A percentile compares a stretch with the other conserved stretches of the same genome.
These are phyloP conservation scores for Melaleuca alternifolia DNA, from an alignment of 345 rosid species.

Conservation along the genomic window DNA sequence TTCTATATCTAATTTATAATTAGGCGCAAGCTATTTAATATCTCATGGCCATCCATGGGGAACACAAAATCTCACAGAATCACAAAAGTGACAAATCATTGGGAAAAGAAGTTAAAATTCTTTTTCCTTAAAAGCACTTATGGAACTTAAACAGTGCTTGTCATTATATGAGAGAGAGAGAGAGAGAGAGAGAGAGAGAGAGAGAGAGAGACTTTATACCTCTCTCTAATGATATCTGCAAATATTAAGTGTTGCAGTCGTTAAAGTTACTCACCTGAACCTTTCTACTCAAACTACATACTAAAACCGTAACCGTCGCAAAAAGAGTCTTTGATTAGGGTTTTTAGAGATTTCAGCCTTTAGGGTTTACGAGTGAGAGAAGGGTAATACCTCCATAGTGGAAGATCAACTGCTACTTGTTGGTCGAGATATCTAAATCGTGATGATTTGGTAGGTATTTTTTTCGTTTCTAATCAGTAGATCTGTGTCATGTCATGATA, in stretches of 20 bases:
- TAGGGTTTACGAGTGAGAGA: not conserved
- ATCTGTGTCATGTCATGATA: not conserved
- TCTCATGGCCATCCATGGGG: conserved; percentile 25
- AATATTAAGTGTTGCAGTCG: not conserved
- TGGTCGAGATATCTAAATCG: not conserved
- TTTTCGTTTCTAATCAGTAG: not conserved
- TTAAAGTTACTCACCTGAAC: not conserved
- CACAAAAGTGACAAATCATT: conserved; percentile 23
- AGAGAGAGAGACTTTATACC: not conserved
- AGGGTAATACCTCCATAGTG: not conserved
- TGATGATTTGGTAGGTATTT: not conserved
- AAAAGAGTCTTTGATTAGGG: not conserved
- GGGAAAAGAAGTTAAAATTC: conserved; percentile 12
- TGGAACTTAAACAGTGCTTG: conserved; percentile 15
- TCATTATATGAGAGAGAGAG: conserved; percentile 11
- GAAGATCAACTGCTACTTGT: not conserved
- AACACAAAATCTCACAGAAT: conserved; percentile 45
- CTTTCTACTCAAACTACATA: not conserved
- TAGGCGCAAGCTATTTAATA: not conserved
- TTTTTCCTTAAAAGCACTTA: conserved; percentile 4
- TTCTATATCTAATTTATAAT: not conserved
- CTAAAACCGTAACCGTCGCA: not conserved
- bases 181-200: conserved; percentile 12
- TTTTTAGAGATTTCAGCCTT: not conserved
- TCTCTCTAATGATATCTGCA: conserved; percentile 1